Base-by-base conservation (phyloP, 2,329 filamentous ascomycete genomes). In the Ceratocystis eucalypticola region DNA sequence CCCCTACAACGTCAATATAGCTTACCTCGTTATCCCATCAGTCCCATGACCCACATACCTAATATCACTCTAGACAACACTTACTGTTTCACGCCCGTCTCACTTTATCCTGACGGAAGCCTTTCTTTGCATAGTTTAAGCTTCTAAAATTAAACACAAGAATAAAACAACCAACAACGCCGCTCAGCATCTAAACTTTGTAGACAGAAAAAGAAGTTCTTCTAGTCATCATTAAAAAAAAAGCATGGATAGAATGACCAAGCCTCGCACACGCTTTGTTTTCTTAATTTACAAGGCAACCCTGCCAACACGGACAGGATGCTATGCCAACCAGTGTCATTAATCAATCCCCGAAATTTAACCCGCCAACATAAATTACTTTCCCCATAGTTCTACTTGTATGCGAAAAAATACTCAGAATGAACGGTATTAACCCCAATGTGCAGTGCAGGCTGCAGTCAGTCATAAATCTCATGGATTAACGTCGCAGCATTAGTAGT, bases 31-130 rank as follows among this genome's bases (percentile, higher is more conserved):
- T 41, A 3, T 41, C 37, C 37, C 2, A 12, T 41, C 37, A 10
- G 37, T 41, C 37, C 12, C 10, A 41, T 41, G 37, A 41, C 37
- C 37, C 37, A 41, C 33, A 8, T 12, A 37, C 33, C 10, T 12
- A 41, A 41, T 12, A 41, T 41, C 37, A 41, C 37, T 41, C 41
- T 53, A 55, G 46, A 53, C 17, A 53, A 59, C 62, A 50, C 44
- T 10, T 41, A 33, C 45, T 25, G 66, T 67, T 67, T 61, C 62
- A 67, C 53, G 30, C 62, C 41, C 53, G 50, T 64, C 65, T 61
- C 61, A 64, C 62, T 25, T 46, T 48, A 48, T 37, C 37, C 37
- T 44, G 6, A 20, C 30, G 37, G 22, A 33, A 22, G 48, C n/a
- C 50, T 30, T 45, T 33, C 48, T 30, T 65, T 59, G 37, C n/a